Percentiles rank a stretch among this genome's conserved stretches.
Conservation (phyloP, 495 filamentous ascomycete genomes). For the Paragyromitra xinjiangensis region DNA sequence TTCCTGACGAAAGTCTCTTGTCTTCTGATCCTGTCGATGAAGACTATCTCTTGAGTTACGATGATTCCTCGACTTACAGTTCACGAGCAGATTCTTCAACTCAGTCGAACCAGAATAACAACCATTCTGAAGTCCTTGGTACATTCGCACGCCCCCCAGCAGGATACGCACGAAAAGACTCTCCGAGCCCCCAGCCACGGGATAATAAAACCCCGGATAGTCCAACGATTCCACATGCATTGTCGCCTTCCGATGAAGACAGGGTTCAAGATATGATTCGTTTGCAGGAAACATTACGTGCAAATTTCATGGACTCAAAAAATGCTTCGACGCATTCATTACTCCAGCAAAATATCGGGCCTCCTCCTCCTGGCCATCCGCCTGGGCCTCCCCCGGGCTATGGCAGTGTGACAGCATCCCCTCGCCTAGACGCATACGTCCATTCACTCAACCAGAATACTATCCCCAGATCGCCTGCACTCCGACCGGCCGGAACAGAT, state of each 20-base stretch:
- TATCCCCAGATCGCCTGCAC: slow-evolving; percentile 59
- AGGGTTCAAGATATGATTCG: slow-evolving; percentile 67
- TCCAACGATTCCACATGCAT: slow-evolving; percentile 65
- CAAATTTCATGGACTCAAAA: slow-evolving; percentile 64
- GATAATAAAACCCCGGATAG: slow-evolving; percentile 63
- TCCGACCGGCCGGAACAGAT: slow-evolving; percentile 58
- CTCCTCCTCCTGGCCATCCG: slow-evolving; percentile 55
- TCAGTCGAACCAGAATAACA: slow-evolving; percentile 28
- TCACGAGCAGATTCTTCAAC: slow-evolving; percentile 42
- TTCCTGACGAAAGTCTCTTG: slow-evolving; percentile 58
- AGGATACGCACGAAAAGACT: slow-evolving; percentile 57
- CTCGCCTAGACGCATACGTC: slow-evolving; percentile 60
- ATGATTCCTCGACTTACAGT: slow-evolving; percentile 43
- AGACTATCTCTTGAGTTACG: slow-evolving; percentile 52
- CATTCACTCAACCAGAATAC: slow-evolving; percentile 58
- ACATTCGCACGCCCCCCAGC: slow-evolving; percentile 38
- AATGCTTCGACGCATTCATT: slow-evolving; percentile 48
- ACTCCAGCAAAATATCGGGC: slow-evolving; percentile 57
- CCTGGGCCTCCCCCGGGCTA: slow-evolving; percentile 54
- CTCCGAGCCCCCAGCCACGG: slow-evolving; percentile 59
- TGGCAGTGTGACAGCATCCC: slow-evolving; percentile 57
- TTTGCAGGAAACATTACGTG: slow-evolving; percentile 64
- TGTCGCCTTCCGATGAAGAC: slow-evolving; percentile 61
- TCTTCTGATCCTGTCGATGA: slow-evolving; percentile 56
- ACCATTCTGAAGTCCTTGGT: slow-evolving; percentile 42